Percentiles rank a stretch among this genome's conserved stretches.
phyloP scores from a whole-genome alignment of 2,329 filamentous ascomycete genomes.

The Chalaropsis thielavioides region DNA sequence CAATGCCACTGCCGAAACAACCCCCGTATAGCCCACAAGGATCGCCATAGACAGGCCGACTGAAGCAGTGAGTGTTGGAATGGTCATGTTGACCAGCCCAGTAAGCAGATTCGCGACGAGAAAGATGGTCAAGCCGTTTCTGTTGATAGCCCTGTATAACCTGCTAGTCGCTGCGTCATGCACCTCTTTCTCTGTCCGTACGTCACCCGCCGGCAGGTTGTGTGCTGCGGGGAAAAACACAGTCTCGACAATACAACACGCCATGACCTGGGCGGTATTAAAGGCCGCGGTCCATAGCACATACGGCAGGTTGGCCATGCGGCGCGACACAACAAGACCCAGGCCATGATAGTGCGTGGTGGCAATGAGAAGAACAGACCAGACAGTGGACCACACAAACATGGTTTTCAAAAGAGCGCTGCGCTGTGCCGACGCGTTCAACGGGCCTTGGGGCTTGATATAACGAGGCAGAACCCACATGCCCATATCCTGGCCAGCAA shows the following conservation, averaged over 20 bases:
- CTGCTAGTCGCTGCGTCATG: slow-evolving; percentile 59
- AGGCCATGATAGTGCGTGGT: slow-evolving; percentile 58
- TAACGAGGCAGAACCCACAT: slow-evolving; percentile 58
- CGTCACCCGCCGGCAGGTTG: slow-evolving; percentile 19
- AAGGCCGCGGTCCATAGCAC: slow-evolving; percentile 85
- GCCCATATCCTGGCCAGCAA: slow-evolving; percentile 73
- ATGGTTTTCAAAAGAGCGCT: slow-evolving; percentile 49
- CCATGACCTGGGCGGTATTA: slow-evolving; percentile 68
- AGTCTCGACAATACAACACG: slow-evolving; percentile 65
- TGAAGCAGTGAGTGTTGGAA: slow-evolving; percentile 64
- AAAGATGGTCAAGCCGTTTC: slow-evolving; percentile 76
- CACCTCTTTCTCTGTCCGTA: slow-evolving; percentile 42
- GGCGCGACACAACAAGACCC: slow-evolving; percentile 64
- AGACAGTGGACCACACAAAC: slow-evolving; percentile 48
- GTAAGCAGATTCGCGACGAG: slow-evolving; percentile 79
- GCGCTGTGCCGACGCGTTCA: slow-evolving; percentile 30
- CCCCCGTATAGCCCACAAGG: slow-evolving; percentile 55
- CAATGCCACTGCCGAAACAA: slow-evolving; percentile 54
- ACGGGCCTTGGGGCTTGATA: slow-evolving; percentile 30
- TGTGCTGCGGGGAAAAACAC: slow-evolving; percentile 50
- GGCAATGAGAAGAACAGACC: slow-evolving; percentile 56
- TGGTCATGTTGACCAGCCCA: slow-evolving; percentile 71
- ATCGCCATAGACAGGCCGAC: slow-evolving; percentile 55
- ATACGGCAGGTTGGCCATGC: slow-evolving; percentile 86
- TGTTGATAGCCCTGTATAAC: slow-evolving; percentile 72